These are phyloP conservation scores for Posidonia oceanica DNA, from an alignment of 116 monocot species.

Conservation along the genomic window DNA sequence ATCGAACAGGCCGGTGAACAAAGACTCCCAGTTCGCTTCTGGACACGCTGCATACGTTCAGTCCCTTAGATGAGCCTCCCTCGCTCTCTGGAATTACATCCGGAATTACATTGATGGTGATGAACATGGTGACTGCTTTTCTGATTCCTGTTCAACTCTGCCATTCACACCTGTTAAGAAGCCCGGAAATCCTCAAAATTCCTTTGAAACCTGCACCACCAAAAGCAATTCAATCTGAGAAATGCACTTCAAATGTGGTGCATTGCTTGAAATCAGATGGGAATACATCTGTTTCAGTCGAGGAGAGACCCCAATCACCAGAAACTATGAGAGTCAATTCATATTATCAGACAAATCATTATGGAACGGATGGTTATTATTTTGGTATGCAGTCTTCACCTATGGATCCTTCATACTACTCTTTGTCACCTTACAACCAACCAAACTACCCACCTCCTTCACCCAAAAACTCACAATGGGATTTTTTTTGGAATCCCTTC, in stretches of 20 bases:
- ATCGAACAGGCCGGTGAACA: constrained; percentile 70
- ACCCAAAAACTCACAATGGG: constrained; percentile 70
- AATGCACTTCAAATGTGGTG: constrained; percentile 20
- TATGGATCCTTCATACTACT: constrained; percentile 22
- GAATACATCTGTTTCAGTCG: constrained; percentile 28
- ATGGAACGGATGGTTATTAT: constrained; percentile 39
- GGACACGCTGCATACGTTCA: constrained; percentile 62
- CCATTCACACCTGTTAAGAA: constrained; percentile 69
- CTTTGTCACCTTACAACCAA: constrained; percentile 30
- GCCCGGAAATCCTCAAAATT: constrained; percentile 32
- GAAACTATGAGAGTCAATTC: constrained; percentile 48
- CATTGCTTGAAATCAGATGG: constrained; percentile 38
- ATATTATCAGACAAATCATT: constrained; percentile 36
- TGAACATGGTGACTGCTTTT: constrained; percentile 34
- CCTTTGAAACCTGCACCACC: constrained; percentile 26
- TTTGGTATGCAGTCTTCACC: constrained; percentile 30
- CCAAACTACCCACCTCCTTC: constrained; percentile 47
- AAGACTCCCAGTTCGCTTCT: constrained; percentile 45
- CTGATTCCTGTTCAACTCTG: constrained; percentile 48
- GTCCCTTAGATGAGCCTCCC: constrained; percentile 49
- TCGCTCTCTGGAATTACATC: constrained; percentile 46
- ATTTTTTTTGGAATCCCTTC: constrained; percentile 91
- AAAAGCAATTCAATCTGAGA: constrained; percentile 19
- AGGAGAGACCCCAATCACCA: constrained; percentile 40
- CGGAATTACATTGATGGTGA: constrained; percentile 45